Percentiles rank a stretch among this genome's conserved stretches.
phyloP scores from a whole-genome alignment of 257 asterid species.

The Jasminum sambac region DNA sequence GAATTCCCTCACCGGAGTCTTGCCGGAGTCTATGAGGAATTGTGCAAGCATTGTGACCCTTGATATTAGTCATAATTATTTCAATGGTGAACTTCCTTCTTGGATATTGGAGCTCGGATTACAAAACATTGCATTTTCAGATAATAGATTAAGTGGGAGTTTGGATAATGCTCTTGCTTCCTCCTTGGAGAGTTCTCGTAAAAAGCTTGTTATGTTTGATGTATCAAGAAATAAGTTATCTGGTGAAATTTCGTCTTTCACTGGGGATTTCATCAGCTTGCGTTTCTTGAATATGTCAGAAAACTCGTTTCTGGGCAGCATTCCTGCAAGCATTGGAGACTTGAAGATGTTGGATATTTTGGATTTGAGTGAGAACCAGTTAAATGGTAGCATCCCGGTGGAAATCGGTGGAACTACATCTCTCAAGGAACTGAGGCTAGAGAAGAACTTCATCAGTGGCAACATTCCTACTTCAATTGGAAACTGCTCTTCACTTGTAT shows the following conservation, averaged over 20 bases:
- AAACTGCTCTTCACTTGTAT: constrained; percentile 49
- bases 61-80: constrained; percentile 61
- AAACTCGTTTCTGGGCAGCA: constrained; percentile 50
- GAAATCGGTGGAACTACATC: constrained; percentile 69
- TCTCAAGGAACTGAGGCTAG: constrained; percentile 57
- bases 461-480: constrained; percentile 63
- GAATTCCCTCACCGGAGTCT: constrained; percentile 54
- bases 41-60: constrained; percentile 52
- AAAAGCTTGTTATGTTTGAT: constrained; percentile 56
- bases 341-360: constrained; percentile 46
- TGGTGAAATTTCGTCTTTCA: constrained; percentile 53
- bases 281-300: constrained; percentile 50
- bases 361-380: constrained; percentile 65
- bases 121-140: constrained; percentile 54
- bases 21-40: constrained; percentile 58
- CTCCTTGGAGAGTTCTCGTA: constrained; percentile 42
- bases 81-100: constrained; percentile 54
- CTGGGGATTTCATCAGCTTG: constrained; percentile 58
- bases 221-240: constrained; percentile 49
- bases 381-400: constrained; percentile 70
- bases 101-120: constrained; percentile 61
- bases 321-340: constrained; percentile 52
- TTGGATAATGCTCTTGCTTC: constrained; percentile 45
- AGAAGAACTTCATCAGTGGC: constrained; percentile 54
- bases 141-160: constrained; percentile 57